Conservation (phyloP, 2,329 filamentous ascomycete species). For the Neopestalotiopsis clavispora region DNA sequence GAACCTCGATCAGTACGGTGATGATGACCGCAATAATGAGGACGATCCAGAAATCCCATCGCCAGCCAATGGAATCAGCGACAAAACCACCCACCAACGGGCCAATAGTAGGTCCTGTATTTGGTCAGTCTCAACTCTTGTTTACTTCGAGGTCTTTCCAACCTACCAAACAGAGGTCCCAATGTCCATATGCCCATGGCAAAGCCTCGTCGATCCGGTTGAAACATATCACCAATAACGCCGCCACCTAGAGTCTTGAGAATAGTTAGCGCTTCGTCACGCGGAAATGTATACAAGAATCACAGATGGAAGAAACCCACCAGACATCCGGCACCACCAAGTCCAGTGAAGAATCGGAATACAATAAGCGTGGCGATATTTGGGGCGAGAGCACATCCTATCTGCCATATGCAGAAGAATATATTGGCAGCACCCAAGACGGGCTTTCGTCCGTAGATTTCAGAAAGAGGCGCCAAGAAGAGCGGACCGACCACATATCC, state of each 20-base stretch:
- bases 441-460: slow-evolving; percentile 65
- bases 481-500: slow-evolving; percentile 61
- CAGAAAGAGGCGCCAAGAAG: slow-evolving; percentile 59
- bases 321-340: slow-evolving; percentile 58
- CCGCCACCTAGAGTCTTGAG: slow-evolving; percentile 47
- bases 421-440: slow-evolving; percentile 61
- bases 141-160: too few relatives aligned
- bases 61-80: slow-evolving; percentile 50
- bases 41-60: slow-evolving; percentile 55
- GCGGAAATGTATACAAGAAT: neutral
- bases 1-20: slow-evolving; percentile 17
- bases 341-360: slow-evolving; percentile 61
- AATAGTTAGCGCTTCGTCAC: slow-evolving; percentile 31
- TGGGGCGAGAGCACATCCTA: slow-evolving; percentile 66
- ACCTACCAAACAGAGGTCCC: slow-evolving; percentile 44
- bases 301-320: slow-evolving; percentile 1
- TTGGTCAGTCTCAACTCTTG: neutral
- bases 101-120: slow-evolving; percentile 44
- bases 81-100: slow-evolving; percentile 53
- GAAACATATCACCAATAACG: slow-evolving; percentile 57
- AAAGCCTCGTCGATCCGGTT: slow-evolving; percentile 46
- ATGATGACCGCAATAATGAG: slow-evolving; percentile 29
- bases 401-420: slow-evolving; percentile 61
- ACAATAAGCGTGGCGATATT: slow-evolving; percentile 56
- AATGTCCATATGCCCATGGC: slow-evolving; percentile 54